Percentiles rank a stretch among this genome's conserved stretches.
phyloP scores from a whole-genome alignment of 768 basidiomycete genomes.

The Tremella yokohamensis region DNA sequence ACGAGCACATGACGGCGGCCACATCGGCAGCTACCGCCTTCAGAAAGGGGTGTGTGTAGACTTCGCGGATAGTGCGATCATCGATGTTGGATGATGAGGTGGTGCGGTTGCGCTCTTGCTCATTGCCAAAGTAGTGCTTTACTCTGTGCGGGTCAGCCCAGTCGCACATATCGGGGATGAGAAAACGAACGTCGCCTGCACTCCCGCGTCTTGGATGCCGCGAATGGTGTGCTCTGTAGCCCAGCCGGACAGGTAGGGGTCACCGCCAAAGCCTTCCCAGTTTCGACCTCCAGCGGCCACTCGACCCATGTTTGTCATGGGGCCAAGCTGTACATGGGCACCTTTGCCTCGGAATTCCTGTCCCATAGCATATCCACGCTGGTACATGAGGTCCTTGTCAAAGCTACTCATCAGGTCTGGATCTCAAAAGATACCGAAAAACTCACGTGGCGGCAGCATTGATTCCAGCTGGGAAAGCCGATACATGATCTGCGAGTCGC shows the following conservation, averaged over 20 bases:
- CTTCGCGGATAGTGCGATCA: slow-evolving; percentile 63
- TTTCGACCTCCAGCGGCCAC: slow-evolving; percentile 70
- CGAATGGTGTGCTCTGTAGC: slow-evolving; percentile 71
- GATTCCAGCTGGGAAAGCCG: slow-evolving; percentile 78
- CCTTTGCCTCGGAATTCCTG: slow-evolving; percentile 79
- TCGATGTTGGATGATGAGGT: slow-evolving; percentile 64
- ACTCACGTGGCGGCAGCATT: slow-evolving; percentile 75
- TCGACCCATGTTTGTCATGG: slow-evolving; percentile 86
- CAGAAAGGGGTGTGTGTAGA: slow-evolving; percentile 51
- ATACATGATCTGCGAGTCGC: slow-evolving; percentile 67
- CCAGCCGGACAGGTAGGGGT: slow-evolving; percentile 74
- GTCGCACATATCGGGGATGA: not conserved
- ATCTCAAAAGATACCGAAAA: not conserved
- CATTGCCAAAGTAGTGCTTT: slow-evolving; percentile 51
- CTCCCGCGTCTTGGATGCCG: slow-evolving; percentile 71
- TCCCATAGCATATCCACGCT: slow-evolving; percentile 74
- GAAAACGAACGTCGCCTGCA: slow-evolving; percentile 63
- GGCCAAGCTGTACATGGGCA: slow-evolving; percentile 65
- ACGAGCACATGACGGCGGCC: slow-evolving; percentile 57
- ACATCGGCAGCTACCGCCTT: slow-evolving; percentile 65
- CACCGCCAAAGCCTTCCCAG: slow-evolving; percentile 91
- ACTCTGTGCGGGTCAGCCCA: slow-evolving; percentile 14
- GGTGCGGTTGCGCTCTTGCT: slow-evolving; percentile 54
- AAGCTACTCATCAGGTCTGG: slow-evolving; percentile 52
- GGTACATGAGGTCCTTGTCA: slow-evolving; percentile 72